phyloP scores from a whole-genome alignment of 257 asterid genomes.

The Ehretia macrophylla region DNA sequence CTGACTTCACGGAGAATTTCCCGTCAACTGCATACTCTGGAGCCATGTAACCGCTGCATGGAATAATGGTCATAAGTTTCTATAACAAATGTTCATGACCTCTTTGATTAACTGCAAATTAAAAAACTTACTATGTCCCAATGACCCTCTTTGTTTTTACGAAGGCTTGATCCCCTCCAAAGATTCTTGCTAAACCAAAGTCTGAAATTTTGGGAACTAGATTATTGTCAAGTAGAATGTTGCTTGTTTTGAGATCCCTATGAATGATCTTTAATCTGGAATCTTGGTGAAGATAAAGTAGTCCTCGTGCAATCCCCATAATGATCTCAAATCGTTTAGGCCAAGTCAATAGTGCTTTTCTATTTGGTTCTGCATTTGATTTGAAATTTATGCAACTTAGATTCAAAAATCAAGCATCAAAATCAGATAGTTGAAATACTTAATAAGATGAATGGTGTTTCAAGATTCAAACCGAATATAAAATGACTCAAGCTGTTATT shows the following conservation, averaged over 20 bases:
- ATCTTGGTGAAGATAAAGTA: constrained; percentile 32
- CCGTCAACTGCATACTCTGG: constrained; percentile 5
- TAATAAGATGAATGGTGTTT: not conserved
- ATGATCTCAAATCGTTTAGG: constrained; percentile 18
- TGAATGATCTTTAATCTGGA: constrained; percentile 18
- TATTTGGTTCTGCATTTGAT: constrained; percentile 11
- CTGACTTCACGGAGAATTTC: not conserved
- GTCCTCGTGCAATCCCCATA: constrained; percentile 27
- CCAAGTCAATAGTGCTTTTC: constrained; percentile 18
- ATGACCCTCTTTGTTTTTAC: not conserved
- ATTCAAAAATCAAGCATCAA: too few relatives aligned
- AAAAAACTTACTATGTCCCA: constrained; percentile 29
- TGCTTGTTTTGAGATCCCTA: constrained; percentile 24
- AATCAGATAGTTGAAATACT: not conserved
- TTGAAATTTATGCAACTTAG: too few relatives aligned
- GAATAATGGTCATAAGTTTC: too few relatives aligned
- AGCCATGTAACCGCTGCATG: constrained; percentile 6
- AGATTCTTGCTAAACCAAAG: constrained; percentile 2
- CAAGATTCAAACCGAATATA: not conserved
- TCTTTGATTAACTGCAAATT: too few relatives aligned
- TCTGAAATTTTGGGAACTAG: not conserved
- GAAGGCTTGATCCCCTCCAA: not conserved
- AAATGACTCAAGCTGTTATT: constrained; percentile 14
- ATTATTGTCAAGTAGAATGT: constrained; percentile 3
- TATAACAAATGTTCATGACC: too few relatives aligned